Evolutionary conservation across 192 early-diverging fungal species (phyloP).

Genomic region (Martensiomyces pterosporus): DNA sequence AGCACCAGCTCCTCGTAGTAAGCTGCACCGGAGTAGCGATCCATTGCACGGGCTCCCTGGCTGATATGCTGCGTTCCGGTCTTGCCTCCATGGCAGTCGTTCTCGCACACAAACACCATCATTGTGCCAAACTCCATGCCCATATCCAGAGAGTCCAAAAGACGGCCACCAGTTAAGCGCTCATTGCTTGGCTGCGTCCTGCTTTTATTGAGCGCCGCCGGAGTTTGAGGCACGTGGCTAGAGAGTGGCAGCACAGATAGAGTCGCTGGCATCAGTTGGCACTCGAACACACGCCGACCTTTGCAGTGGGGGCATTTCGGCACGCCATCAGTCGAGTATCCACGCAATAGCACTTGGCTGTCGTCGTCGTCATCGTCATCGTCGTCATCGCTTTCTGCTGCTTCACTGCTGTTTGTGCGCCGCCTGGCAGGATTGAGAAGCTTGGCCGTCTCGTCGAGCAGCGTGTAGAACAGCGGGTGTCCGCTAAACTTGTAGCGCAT

Average conservation of each 20-base stretch:
- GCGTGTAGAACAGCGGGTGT: slow-evolving; percentile 62
- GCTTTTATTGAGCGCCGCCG: no score
- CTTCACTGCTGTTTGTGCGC: no score
- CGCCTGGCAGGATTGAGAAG: slow-evolving; percentile 21
- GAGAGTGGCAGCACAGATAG: slow-evolving; percentile 68
- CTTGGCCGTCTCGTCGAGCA: slow-evolving; percentile 51
- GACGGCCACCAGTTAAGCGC: no score
- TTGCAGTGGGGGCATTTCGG: slow-evolving; percentile 65
- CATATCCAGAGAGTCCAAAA: slow-evolving; percentile 53
- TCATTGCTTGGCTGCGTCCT: no score
- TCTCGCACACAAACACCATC: slow-evolving; percentile 71
- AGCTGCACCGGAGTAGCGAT: slow-evolving; percentile 7
- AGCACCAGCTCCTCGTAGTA: slow-evolving; percentile 43
- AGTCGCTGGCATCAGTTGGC: slow-evolving; percentile 88
- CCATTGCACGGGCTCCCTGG: slow-evolving; percentile 13
- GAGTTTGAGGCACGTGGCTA: slow-evolving; percentile 42
- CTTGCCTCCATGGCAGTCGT: slow-evolving; percentile 65
- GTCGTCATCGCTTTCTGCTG: slow-evolving; percentile 4
- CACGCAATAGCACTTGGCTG: slow-evolving; percentile 1
- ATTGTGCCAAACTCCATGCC: slow-evolving; percentile 92
- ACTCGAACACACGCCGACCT: slow-evolving; percentile 74
- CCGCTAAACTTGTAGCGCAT: slow-evolving; percentile 75
- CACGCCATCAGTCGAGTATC: slow-evolving; percentile 42
- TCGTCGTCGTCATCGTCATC: slow-evolving; percentile 18
- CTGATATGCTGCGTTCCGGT: slow-evolving; percentile 27